A percentile compares a stretch with the other conserved stretches of the same genome.
Evolutionary conservation across 257 asterid species (phyloP).

Genomic region (Haberlea rhodopensis): DNA sequence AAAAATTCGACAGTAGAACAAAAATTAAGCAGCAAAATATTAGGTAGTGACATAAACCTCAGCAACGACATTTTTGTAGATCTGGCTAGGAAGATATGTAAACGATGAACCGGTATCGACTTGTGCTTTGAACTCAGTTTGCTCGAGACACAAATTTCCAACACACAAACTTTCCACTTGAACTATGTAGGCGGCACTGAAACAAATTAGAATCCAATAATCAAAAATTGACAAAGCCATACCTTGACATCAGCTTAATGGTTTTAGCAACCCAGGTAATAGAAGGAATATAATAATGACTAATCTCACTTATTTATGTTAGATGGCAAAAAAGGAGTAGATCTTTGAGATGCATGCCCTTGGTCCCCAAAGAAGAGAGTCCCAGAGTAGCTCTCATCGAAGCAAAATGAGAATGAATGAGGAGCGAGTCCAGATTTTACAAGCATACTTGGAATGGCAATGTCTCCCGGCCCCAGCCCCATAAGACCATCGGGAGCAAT

Average conservation of each 20-base stretch:
- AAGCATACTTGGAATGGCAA: constrained; percentile 77
- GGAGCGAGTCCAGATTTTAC: constrained; percentile 68
- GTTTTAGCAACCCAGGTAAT: constrained; percentile 3
- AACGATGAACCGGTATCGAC: constrained; percentile 84
- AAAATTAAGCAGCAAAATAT: constrained; percentile 10
- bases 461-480: constrained; percentile 78
- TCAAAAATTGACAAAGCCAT: constrained; percentile 16
- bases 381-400: constrained; percentile 67
- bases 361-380: constrained; percentile 73
- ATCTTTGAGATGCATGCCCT: constrained; percentile 59
- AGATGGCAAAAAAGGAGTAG: constrained; percentile 48
- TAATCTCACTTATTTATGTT: constrained; percentile 38
- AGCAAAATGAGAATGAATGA: constrained; percentile 77
- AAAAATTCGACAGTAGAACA: neutral
- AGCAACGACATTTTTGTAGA: constrained; percentile 42
- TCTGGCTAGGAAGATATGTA: constrained; percentile 59
- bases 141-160: constrained; percentile 51
- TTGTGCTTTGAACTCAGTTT: constrained; percentile 50
- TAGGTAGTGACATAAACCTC: constrained; percentile 45
- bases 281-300: constrained; percentile 7
- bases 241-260: neutral
- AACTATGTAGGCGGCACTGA: constrained; percentile 46
- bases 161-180: constrained; percentile 59
- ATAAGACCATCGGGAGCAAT: constrained; percentile 81
- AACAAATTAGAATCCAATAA: constrained; percentile 21